These are phyloP conservation scores for Hygrocybe coccinea DNA, from an alignment of 768 basidiomycete species.

Conservation along the genomic window DNA sequence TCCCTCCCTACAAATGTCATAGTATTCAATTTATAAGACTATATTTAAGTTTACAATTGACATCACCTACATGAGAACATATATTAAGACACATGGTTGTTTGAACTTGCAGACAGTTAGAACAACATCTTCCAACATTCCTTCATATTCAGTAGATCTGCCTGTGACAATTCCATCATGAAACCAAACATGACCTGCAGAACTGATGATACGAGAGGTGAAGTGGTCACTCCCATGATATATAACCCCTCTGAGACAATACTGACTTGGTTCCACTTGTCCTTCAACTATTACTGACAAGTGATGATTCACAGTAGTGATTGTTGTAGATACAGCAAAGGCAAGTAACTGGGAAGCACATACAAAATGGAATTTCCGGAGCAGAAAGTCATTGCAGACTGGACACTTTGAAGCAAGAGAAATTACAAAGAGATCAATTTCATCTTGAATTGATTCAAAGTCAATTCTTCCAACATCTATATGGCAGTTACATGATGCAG, in stretches of 20 bases:
- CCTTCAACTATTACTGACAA: not conserved
- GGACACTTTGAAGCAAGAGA: not conserved
- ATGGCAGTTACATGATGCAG: not conserved
- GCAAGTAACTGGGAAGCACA: not conserved
- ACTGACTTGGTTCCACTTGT: not conserved
- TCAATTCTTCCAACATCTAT: not conserved
- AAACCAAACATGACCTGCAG: conserved; percentile 15
- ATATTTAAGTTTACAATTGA: no score
- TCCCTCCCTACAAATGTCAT: no score
- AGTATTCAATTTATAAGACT: no score
- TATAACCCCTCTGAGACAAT: conserved; percentile 14
- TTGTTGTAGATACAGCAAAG: not conserved
- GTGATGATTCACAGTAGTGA: conserved; percentile 1
- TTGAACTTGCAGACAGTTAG: not conserved
- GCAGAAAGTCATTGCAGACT: not conserved
- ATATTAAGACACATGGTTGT: not conserved
- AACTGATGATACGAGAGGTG: conserved; percentile 10
- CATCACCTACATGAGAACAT: not conserved
- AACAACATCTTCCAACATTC: not conserved
- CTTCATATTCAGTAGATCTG: not conserved
- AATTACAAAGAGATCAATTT: not conserved
- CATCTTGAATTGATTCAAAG: not conserved
- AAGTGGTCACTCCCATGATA: conserved; percentile 20
- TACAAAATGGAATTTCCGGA: not conserved
- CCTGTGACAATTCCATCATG: conserved; percentile 20